Percentiles rank a stretch among this genome's conserved stretches.
Conservation (phyloP, 495 filamentous ascomycete species). For the Neurospora sp. region DNA sequence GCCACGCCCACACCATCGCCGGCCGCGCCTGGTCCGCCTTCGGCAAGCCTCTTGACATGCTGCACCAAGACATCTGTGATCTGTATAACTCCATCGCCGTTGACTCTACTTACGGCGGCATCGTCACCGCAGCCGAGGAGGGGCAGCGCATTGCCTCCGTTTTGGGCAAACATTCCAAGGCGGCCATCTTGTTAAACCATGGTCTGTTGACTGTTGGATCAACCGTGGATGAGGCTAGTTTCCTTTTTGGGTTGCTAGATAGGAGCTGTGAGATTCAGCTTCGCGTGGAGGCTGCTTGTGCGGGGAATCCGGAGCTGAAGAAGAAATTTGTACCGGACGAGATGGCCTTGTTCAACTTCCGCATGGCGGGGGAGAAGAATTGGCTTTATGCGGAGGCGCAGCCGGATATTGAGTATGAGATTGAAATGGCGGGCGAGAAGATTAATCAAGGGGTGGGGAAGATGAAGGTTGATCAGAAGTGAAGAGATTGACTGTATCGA, state of each 20-base stretch:
- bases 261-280: constrained; percentile 42
- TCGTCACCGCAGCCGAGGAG: constrained; percentile 43
- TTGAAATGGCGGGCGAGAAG: constrained; percentile 32
- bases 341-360: constrained; percentile 43
- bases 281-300: constrained; percentile 36
- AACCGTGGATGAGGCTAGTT: constrained; percentile 48
- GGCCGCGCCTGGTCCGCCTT: constrained; percentile 46
- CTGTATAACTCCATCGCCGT: constrained; percentile 43
- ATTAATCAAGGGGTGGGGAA: neutral
- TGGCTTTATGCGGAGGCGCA: constrained; percentile 36
- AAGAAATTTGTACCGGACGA: constrained; percentile 39
- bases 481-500: neutral
- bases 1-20: constrained; percentile 44
- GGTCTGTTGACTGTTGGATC: constrained; percentile 43
- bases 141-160: constrained; percentile 40
- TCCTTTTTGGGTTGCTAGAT: constrained; percentile 42
- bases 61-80: constrained; percentile 46
- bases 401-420: constrained; percentile 36
- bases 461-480: neutral
- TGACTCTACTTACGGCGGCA: constrained; percentile 45
- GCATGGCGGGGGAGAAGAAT: constrained; percentile 39
- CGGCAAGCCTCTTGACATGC: constrained; percentile 46
- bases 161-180: constrained; percentile 36
- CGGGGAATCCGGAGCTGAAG: constrained; percentile 21
- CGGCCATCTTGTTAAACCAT: constrained; percentile 44